Conservation (phyloP, 83 land plant species). For the Picea mariana region DNA sequence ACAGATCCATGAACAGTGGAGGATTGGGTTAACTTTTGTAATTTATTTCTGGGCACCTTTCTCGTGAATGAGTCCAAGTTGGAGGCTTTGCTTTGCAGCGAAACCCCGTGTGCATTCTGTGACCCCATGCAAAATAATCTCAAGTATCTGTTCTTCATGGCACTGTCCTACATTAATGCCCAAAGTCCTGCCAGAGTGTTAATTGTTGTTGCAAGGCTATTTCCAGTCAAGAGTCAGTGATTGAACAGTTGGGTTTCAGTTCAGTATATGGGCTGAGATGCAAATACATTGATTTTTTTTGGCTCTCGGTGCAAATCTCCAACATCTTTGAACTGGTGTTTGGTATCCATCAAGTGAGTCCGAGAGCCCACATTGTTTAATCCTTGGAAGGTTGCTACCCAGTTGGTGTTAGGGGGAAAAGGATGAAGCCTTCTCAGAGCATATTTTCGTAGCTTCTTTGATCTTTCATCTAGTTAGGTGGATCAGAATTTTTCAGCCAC, state of each 20-base stretch:
- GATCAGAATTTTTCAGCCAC: slow-evolving; percentile 15
- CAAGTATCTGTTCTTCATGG: background rate
- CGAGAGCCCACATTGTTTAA: background rate
- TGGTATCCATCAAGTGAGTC: background rate
- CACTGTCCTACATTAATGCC: background rate
- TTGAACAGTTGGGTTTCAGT: background rate
- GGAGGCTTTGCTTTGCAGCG: background rate
- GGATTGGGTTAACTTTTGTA: background rate
- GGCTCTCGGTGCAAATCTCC: background rate
- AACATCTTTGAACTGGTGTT: background rate
- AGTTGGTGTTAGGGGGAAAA: background rate
- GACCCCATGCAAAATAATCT: background rate
- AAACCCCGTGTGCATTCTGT: background rate
- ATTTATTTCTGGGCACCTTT: slow-evolving; percentile 5
- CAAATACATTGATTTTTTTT: background rate
- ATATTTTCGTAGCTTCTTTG: background rate
- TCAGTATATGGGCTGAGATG: slow-evolving; percentile 2
- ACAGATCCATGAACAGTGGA: background rate
- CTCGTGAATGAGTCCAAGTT: slow-evolving; percentile 2
- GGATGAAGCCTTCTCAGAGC: background rate
- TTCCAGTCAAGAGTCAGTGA: background rate
- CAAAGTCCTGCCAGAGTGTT: background rate
- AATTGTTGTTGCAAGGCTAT: background rate
- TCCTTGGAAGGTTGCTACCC: slow-evolving; percentile 11
- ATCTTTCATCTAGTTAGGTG: slow-evolving; percentile 9